Conservation (phyloP, 73 alveolate species). For the Strombidium stylifer region DNA sequence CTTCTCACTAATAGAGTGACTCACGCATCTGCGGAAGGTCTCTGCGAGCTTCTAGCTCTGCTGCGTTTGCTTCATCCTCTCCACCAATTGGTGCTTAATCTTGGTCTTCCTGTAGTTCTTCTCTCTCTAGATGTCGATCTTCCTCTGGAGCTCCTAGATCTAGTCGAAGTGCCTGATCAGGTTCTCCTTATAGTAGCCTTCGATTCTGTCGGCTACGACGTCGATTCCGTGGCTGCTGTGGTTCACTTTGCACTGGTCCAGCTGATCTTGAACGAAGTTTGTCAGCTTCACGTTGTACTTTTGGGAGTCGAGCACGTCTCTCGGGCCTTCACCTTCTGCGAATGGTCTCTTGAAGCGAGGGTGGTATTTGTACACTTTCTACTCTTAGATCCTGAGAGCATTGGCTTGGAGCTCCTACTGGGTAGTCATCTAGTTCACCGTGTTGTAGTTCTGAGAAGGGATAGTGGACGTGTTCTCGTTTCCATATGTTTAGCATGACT, state of each 20-base stretch:
- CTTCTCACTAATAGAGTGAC: too few species aligned
- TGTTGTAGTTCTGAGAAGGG: background rate
- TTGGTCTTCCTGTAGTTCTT: background rate
- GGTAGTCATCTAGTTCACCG: background rate
- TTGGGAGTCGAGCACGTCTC: constrained; percentile 11
- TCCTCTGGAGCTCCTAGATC: background rate
- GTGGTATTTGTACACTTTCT: background rate
- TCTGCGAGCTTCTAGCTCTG: constrained; percentile 2
- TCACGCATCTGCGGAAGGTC: too few species aligned
- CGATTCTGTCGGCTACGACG: constrained; percentile 10
- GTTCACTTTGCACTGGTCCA: background rate
- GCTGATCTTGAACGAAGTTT: constrained; percentile 1
- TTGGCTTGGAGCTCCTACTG: too few species aligned
- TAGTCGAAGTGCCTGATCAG: background rate
- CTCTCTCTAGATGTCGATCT: background rate
- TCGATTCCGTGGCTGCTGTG: background rate
- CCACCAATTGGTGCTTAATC: background rate
- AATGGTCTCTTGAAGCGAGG: background rate
- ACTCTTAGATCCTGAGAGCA: background rate
- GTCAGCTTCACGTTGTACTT: constrained; percentile 27
- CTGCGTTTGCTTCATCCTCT: constrained; percentile 8
- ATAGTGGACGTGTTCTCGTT: background rate
- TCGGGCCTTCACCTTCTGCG: constrained; percentile 25
- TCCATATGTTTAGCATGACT: background rate
- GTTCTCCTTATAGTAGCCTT: constrained; percentile 4